phyloP scores from a whole-genome alignment of 139 green algal species.

The Chlamydomonas eustigma region DNA sequence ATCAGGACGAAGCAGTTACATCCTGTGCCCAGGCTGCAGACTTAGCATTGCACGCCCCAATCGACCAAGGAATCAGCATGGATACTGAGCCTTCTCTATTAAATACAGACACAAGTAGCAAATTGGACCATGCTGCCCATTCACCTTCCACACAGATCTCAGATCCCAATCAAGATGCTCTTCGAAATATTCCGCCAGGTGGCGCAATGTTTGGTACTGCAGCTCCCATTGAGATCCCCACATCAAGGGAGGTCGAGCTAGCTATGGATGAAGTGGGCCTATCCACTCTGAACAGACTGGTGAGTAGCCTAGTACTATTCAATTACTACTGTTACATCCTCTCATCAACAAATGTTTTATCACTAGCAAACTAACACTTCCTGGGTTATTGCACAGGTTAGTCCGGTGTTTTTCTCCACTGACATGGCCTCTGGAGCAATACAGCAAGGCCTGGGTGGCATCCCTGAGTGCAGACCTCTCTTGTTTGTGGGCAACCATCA shows the following conservation, averaged over 20 bases:
- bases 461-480: slow-evolving; percentile 54
- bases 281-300: neutral
- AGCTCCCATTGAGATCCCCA: slow-evolving; percentile 76
- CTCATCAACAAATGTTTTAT: neutral
- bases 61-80: too few species aligned
- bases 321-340: neutral
- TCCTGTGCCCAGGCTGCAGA: too few species aligned
- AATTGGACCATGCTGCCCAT: too few species aligned
- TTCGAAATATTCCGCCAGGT: neutral
- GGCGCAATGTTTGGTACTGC: slow-evolving; percentile 57
- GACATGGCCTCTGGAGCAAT: slow-evolving; percentile 25
- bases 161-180: too few species aligned
- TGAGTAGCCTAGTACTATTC: neutral
- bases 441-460: slow-evolving; percentile 37
- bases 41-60: too few species aligned
- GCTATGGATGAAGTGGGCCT: neutral
- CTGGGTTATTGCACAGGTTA: neutral
- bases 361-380: neutral
- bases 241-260: slow-evolving; percentile 22
- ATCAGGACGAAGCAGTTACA: too few species aligned
- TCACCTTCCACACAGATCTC: too few species aligned
- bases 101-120: too few species aligned
- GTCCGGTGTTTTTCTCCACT: slow-evolving; percentile 82
- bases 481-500: slow-evolving; percentile 96
- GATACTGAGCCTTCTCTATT: too few species aligned